Evolutionary conservation across 805 yeast genomes (phyloP), one percentile per base, ranked within the genome.

Genomic region (Candida oleophila): DNA sequence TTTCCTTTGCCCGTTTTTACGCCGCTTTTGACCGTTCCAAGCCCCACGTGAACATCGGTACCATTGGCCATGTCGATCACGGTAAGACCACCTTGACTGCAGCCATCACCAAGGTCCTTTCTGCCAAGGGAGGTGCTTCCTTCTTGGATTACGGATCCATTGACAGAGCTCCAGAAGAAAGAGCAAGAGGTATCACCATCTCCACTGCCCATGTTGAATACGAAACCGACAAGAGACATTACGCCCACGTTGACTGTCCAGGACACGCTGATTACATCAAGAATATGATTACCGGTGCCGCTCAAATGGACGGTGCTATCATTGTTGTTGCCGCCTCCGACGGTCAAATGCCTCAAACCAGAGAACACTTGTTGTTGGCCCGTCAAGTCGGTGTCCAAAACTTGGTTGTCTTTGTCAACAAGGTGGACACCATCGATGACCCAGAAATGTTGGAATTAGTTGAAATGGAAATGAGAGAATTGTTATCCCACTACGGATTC

Each of bases 381-480:
- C 89, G 98, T 80, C 99, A 94, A 79, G 98, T 94, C 68, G 99
- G 99, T 82, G 96, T 94, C 57, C 96, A 92, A 77, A 82, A 90
- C 75, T 82, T 94, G 66, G 97, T 94, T 71, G 99, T 94, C 44
- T 94, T 88, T 61, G 98, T 94, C 50, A 94, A 94, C 87, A 94
- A 94, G 80, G 94, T 94, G 61, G 99, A 94, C 72, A 87, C 96
- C 60, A 82, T 94, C 66, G 97, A 94, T 66, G 99, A 94, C 71
- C 96, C 96, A 55, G 99, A 94, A 80, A 94, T 92, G 97, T 81
- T 94, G 70, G 99, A 94, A 80, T 84, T 94, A 62, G 99, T 94
- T 56, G 99, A 94, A 79, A 94, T 94, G 99, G 99, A 94, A 80
- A 94, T 94, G 99, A 87, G 99, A 77, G 99, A 94, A 69, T 80